Conservation (phyloP, 2,329 filamentous ascomycete species). For the Ceratocystis albifundus region DNA sequence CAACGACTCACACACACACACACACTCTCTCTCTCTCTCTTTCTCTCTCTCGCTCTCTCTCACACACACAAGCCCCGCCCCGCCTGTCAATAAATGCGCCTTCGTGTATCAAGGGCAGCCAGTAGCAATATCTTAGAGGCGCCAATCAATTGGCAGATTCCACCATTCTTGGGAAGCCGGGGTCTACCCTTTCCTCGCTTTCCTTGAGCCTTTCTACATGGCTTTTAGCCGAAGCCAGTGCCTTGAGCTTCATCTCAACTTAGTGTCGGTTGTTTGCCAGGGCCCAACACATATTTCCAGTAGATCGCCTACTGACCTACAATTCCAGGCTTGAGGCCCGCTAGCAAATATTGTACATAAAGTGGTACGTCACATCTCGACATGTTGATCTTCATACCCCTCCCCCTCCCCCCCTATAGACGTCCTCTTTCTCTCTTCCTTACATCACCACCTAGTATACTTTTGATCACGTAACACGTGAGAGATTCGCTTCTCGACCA, state of each 20-base stretch:
- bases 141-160: not conserved
- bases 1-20: not conserved
- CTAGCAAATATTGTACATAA: not conserved
- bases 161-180: not conserved
- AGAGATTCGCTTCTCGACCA: too few species aligned
- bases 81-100: not conserved
- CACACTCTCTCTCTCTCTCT: not conserved
- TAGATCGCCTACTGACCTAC: not conserved
- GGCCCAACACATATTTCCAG: not conserved
- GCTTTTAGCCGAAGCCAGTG: not conserved
- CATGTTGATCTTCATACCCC: constrained; percentile 9
- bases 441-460: not conserved
- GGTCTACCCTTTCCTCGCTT: not conserved
- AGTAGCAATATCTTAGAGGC: not conserved
- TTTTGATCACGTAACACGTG: too few species aligned
- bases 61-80: too few species aligned
- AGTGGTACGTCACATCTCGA: constrained; percentile 8
- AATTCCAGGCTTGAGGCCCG: not conserved
- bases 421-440: not conserved
- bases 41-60: not conserved
- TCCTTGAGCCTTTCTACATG: not conserved
- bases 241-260: constrained; percentile 6
- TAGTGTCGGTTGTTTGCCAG: not conserved
- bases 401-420: too few species aligned
- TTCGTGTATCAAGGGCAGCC: not conserved